Conservation (phyloP, 176 grass and related monocot genomes). For the Leersia perrieri region DNA sequence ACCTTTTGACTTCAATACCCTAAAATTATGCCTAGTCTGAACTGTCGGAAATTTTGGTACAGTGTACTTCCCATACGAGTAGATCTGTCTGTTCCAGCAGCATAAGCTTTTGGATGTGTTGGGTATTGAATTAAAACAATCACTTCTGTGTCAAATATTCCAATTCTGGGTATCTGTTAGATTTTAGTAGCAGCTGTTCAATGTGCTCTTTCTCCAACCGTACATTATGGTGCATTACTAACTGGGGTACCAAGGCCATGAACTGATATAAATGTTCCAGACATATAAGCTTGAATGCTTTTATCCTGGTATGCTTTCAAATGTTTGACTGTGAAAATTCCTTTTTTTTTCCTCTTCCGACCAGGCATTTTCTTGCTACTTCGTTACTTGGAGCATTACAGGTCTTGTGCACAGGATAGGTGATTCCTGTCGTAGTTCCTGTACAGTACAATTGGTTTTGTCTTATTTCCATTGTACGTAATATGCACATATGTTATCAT, state of each 20-base stretch:
- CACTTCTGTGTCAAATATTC: neutral
- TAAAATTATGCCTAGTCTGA: neutral
- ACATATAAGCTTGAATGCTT: neutral
- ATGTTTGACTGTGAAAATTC: neutral
- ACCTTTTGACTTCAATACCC: neutral
- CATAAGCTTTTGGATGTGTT: neutral
- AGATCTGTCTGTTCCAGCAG: neutral
- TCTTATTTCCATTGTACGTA: neutral
- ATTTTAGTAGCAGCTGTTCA: neutral
- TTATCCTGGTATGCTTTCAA: neutral
- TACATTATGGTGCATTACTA: neutral
- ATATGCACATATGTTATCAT: neutral
- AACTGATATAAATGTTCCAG: constrained; percentile 5
- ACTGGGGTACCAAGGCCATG: neutral
- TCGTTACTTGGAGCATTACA: constrained; percentile 15
- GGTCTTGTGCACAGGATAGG: constrained; percentile 26
- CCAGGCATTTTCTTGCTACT: constrained; percentile 34
- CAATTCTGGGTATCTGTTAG: neutral
- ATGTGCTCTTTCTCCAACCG: neutral
- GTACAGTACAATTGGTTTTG: constrained; percentile 13
- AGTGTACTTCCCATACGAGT: neutral
- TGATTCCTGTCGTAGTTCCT: constrained; percentile 8
- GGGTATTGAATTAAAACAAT: neutral
- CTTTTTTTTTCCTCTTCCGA: neutral
- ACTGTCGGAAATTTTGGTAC: neutral